Conservation (phyloP, 129 eudicot species). For the Arctium lappa region DNA sequence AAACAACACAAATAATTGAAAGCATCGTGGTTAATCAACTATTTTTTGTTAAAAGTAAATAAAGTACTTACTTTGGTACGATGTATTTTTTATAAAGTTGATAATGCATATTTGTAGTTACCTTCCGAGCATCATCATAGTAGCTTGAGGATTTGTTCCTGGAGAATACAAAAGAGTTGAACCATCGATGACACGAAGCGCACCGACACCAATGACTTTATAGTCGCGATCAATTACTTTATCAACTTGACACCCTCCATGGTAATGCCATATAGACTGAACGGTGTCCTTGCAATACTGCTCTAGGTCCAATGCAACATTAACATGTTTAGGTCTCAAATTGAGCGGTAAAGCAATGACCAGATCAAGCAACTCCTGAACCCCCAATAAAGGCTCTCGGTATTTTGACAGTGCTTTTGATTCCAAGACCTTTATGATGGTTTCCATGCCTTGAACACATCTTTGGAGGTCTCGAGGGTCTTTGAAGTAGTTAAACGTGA, state of each 20-base stretch:
- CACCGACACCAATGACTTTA: conserved; percentile 55
- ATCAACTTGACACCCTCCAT: conserved; percentile 87
- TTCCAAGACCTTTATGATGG: conserved; percentile 49
- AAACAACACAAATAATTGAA: background rate
- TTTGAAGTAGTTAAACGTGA: conserved; percentile 72
- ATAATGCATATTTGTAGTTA: background rate
- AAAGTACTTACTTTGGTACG: background rate
- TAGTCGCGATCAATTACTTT: conserved; percentile 65
- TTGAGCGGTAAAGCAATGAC: conserved; percentile 53
- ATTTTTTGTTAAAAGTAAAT: background rate
- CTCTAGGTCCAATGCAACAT: conserved; percentile 32
- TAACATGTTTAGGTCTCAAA: conserved; percentile 40
- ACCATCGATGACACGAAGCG: conserved; percentile 71
- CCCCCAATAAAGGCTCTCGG: conserved; percentile 44
- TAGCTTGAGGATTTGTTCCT: conserved; percentile 98
- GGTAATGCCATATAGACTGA: conserved; percentile 94
- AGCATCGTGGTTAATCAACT: background rate
- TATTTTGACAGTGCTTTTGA: conserved; percentile 45
- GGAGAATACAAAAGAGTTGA: conserved; percentile 77
- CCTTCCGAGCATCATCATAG: conserved; percentile 98
- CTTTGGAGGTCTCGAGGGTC: conserved; percentile 63
- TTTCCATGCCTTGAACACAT: conserved; percentile 71
- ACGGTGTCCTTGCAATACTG: conserved; percentile 82
- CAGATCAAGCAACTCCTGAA: conserved; percentile 28
- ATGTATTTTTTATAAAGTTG: background rate